Evolutionary conservation across 164 flowering plant genomes (phyloP).

Genomic region (Stephania japonica): DNA sequence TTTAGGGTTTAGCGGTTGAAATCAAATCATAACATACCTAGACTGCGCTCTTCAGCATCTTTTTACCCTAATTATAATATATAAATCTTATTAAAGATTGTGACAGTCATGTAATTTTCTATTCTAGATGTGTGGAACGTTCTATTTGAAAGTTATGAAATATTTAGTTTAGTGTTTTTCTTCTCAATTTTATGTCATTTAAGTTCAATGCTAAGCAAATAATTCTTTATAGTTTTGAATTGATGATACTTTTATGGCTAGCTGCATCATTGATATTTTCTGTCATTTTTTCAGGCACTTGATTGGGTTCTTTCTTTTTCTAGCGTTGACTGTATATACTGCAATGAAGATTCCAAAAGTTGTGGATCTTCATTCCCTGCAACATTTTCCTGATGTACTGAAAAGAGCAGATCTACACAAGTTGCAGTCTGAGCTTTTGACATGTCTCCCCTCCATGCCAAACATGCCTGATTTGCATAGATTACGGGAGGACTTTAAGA

Average conservation of each 20-base stretch:
- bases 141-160: not conserved
- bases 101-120: not conserved
- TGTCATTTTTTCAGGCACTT: slow-evolving; percentile 61
- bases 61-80: too few relatives aligned
- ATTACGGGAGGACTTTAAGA: slow-evolving; percentile 42
- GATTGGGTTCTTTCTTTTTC: slow-evolving; percentile 93
- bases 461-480: slow-evolving; percentile 61
- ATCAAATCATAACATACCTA: too few relatives aligned
- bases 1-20: too few relatives aligned
- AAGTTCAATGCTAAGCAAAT: not conserved
- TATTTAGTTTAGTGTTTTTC: not conserved
- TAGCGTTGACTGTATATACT: slow-evolving; percentile 83
- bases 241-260: not conserved
- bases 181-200: not conserved
- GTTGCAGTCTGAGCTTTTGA: slow-evolving; percentile 48
- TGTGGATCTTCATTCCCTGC: slow-evolving; percentile 60
- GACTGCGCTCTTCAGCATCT: not conserved
- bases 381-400: slow-evolving; percentile 56
- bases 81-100: too few relatives aligned
- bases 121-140: not conserved
- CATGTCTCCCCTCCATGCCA: slow-evolving; percentile 78
- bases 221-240: not conserved
- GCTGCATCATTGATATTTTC: not conserved
- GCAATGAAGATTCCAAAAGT: slow-evolving; percentile 76
- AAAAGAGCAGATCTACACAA: slow-evolving; percentile 63